These are phyloP conservation scores for Arachnopeziza araneosa DNA, from an alignment of 2,329 filamentous ascomycete genomes.

Conservation along the genomic window DNA sequence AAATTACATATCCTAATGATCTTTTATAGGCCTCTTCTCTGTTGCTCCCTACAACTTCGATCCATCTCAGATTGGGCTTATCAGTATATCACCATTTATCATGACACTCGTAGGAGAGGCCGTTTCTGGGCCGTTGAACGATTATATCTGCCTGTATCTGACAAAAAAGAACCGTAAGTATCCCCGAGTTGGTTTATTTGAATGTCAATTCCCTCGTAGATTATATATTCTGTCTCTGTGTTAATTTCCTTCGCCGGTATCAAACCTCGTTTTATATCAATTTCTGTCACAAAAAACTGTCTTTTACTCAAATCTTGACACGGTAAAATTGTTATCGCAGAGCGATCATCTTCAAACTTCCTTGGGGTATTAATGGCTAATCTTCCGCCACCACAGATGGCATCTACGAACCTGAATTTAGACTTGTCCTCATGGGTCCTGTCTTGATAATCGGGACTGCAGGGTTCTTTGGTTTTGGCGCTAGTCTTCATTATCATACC, in stretches of 20 bases:
- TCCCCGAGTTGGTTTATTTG: slow-evolving; percentile 1
- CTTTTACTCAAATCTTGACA: not conserved
- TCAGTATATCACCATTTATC: slow-evolving; percentile 44
- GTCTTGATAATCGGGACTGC: not conserved
- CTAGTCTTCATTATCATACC: slow-evolving; percentile 14
- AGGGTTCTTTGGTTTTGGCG: slow-evolving; percentile 22
- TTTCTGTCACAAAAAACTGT: no score
- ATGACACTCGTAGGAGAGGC: slow-evolving; percentile 41
- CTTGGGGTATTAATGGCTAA: not conserved
- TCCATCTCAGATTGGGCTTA: slow-evolving; percentile 43
- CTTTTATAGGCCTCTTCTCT: slow-evolving; percentile 37
- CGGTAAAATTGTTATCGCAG: not conserved
- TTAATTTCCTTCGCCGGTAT: not conserved
- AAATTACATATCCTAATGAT: slow-evolving; percentile 69
- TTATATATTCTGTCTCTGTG: no score
- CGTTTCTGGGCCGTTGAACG: slow-evolving; percentile 40
- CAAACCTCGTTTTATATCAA: no score
- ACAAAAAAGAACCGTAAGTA: slow-evolving; percentile 12
- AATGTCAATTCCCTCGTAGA: no score
- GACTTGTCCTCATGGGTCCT: slow-evolving; percentile 36
- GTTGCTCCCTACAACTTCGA: slow-evolving; percentile 37
- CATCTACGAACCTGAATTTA: slow-evolving; percentile 44
- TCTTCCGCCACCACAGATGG: not conserved
- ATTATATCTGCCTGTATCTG: slow-evolving; percentile 22
- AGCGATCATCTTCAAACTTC: not conserved